Base-by-base conservation (phyloP, 495 filamentous ascomycete genomes). In the Penicillium crystallinum region DNA sequence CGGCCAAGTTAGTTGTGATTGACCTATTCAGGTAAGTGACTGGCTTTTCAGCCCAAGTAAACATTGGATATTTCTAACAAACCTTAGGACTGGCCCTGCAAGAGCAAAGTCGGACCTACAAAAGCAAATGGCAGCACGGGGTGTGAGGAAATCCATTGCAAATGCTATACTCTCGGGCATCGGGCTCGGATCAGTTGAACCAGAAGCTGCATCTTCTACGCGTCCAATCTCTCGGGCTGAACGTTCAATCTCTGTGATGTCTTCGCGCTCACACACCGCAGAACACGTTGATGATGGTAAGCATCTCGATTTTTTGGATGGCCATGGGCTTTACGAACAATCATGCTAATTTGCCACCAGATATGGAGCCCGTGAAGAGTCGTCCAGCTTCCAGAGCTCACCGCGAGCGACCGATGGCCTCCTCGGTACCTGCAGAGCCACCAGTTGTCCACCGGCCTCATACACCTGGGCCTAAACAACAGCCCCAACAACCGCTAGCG, bases 31-130 rank as follows among this genome's bases (percentile, higher is more conserved):
- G 74, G 88, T 92, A n/a, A 22, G 48, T 34, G 18, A 75, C 58
- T 30, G 19, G 49, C 23, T 12, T 15, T 41, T 14, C 53, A 27
- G 37, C 42, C 31, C 35, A 14, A 46, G 35, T 30, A 42, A 53
- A 55, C 17, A 55, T 40, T 11, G 33, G 22, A 17, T 40, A 15
- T 21, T 36, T 22, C 46, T 61, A 49, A 57, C 49, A 6, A 21
- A 17, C 23, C 34, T 38, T 34, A 90, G 86, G 43, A 85, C 82
- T 61, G 90, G 90, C 1, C 86, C 89, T 15, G 85, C 87, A 39
- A 77, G 82, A 54, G 92, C 90, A 23, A 96, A 96, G 67, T 83
- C 87, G 0, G 90, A 97, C 63, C 70, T 97, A 21, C 90, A 92
- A 71, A 86, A 78, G 48, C 89, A 95, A 61, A 63, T 97, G 46